A percentile compares a stretch with the other conserved stretches of the same genome.
Conservation (phyloP, 1,139 yeast genomes). For the Candida anutae region DNA sequence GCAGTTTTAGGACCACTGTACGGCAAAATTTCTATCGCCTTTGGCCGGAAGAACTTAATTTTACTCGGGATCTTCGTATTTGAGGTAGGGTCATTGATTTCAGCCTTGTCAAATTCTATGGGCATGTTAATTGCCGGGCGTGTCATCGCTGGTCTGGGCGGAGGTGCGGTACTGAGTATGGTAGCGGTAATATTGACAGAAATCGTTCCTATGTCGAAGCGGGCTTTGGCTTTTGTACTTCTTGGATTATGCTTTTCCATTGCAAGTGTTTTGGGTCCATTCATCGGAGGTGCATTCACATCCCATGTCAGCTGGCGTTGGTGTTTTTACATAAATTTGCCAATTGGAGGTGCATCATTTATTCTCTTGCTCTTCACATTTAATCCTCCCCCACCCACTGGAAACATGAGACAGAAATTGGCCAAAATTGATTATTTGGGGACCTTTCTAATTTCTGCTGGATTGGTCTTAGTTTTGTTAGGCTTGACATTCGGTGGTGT, state of each 20-base stretch:
- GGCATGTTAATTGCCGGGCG: constrained; percentile 62
- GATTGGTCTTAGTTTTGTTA: constrained; percentile 36
- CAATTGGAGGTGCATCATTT: constrained; percentile 55
- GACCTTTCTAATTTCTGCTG: constrained; percentile 30
- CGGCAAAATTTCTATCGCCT: constrained; percentile 54
- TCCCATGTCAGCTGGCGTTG: constrained; percentile 64
- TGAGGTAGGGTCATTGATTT: constrained; percentile 54
- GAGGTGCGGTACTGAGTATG: constrained; percentile 59
- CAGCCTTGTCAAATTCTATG: constrained; percentile 52
- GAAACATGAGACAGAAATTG: constrained; percentile 33
- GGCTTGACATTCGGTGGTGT: constrained; percentile 48
- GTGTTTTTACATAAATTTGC: constrained; percentile 70
- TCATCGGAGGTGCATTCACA: constrained; percentile 62
- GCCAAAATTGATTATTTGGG: constrained; percentile 42
- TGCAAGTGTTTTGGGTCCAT: constrained; percentile 55
- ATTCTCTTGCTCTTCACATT: constrained; percentile 39
- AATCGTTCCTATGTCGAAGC: constrained; percentile 48
- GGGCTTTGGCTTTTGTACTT: constrained; percentile 45
- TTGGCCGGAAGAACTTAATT: constrained; percentile 52
- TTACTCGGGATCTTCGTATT: constrained; percentile 45
- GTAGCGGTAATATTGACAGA: constrained; percentile 55
- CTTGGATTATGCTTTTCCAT: constrained; percentile 48
- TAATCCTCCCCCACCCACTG: constrained; percentile 46
- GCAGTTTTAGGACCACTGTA: constrained; percentile 52
- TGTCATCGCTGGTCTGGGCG: constrained; percentile 66